Base-by-base conservation (phyloP, 1,284 basidiomycete genomes). In the Moesziomyces sp. region DNA sequence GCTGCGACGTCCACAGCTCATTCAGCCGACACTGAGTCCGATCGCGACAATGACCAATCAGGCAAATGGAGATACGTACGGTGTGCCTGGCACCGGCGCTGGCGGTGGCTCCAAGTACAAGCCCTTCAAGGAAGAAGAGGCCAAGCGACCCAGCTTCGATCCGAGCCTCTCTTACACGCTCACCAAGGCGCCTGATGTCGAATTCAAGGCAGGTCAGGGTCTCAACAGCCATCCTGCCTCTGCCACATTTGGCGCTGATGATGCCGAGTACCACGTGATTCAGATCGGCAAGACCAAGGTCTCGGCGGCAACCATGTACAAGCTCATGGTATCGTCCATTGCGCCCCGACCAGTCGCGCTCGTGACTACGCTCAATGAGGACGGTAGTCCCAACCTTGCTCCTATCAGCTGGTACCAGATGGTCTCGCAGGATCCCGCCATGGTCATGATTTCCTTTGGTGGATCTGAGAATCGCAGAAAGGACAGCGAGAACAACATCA, bases 351-450 rank as follows among this genome's bases (percentile, higher is more conserved):
- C 78, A 1, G 77, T 80, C 8, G 78, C 78, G 6, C 59, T 80
- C 8, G 74, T 78, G 1, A 76, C 75, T 1, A 79, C 78, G 8
- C 52, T 75, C 24, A 73, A 75, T 28, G 62, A 76, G 19, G 57
- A 80, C 14, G 72, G 72, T 1, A 51, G 56, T 0, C 74, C 69
- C 6, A 80, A 80, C 30, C 51, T 80, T 18, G 75, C 76, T 2
- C 77, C 78, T 0, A 74, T 80, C 49, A 70, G 61, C 58, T 78
- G 77, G 77, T 80, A 76, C 26, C 76, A 80, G 57, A 78, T 80
- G 77, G 74, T 80, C 3, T 70, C 61, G 38, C 77, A 78, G 46
- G 63, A 80, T 54, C 78, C 78, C 0, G 65, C 78, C 0, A 69
- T 79, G 59, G 77, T 78, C 13, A 78, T 78, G 76, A 56, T 80